A percentile compares a stretch with the other conserved stretches of the same genome.
These are phyloP conservation scores for Kernera saxatilis DNA, from an alignment of 345 rosid genomes.

Conservation along the genomic window DNA sequence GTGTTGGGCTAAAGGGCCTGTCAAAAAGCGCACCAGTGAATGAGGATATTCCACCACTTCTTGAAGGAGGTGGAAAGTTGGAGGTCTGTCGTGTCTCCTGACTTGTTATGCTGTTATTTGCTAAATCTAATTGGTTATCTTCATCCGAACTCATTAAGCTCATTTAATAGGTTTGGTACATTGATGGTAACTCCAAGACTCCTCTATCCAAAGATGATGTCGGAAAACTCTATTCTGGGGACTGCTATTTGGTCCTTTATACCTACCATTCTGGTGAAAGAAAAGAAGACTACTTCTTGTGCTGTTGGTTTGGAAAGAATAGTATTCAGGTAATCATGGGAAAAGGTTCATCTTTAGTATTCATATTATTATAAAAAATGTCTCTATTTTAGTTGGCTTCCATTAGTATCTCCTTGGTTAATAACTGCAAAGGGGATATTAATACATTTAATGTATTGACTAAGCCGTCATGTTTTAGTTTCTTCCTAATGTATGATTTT, in stretches of 20 bases:
- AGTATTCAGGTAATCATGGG: conserved; percentile 66
- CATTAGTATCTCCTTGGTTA: not conserved
- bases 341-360: conserved; percentile 8
- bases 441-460: not conserved
- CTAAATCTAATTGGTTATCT: not conserved
- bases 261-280: conserved; percentile 90
- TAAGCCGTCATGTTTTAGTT: not conserved
- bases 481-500: not conserved
- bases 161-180: conserved; percentile 71
- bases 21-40: conserved; percentile 61
- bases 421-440: not conserved
- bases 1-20: conserved; percentile 79
- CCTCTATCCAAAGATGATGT: conserved; percentile 70
- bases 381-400: not conserved
- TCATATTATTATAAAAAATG: not conserved
- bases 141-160: conserved; percentile 6
- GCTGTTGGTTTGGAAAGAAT: conserved; percentile 93
- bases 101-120: not conserved
- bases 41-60: conserved; percentile 94
- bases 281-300: conserved; percentile 89
- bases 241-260: conserved; percentile 90
- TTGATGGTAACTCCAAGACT: conserved; percentile 74
- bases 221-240: conserved; percentile 91
- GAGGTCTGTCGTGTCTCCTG: conserved; percentile 54
- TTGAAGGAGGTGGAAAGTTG: conserved; percentile 93